Evolutionary conservation across 441 rosid genomes (phyloP), one percentile per base, ranked within the genome.

Genomic region (Viola pubescens): DNA sequence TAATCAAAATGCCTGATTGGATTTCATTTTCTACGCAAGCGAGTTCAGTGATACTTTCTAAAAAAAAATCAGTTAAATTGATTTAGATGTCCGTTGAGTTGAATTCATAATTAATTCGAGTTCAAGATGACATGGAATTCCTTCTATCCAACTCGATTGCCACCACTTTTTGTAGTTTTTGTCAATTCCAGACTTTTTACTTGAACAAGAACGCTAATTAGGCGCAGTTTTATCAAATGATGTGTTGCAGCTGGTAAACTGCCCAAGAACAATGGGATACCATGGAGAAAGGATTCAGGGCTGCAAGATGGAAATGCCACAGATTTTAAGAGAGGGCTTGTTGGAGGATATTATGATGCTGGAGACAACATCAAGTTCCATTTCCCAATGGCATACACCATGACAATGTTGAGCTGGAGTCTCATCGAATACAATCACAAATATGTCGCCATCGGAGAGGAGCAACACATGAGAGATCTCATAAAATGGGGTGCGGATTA

Each of bases 401-500:
- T 86, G 86, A 84, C 97, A 5, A 84, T 88, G 95, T 72, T 88
- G 12, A 90, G 97, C 69, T 90, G 96, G 97, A 90, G 97, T 64
- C 76, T 84, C 6, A 82, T 90, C 54, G 94, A 90, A 67, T 90
- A 90, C 77, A 70, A 53, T 6, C 84, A 86, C 59, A 90, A 90
- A 61, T 86, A 72, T 59, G 16, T 75, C 48, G 80, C 85, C 37
- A 78, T 81, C 69, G 64, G 65, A n/a, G 97, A 85, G 65, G 80
- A 80, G 62, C 62, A 79, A 50, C 95, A 90, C 52, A 63, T 75
- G 58, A 67, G 79, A 43, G 95, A 87, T 13, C 79, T 87, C 77
- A 81, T 87, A 59, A 81, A 76, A 54, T 85, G 91, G 94, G 95
- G 94, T 7, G 79, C 95, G 45, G 97, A 90, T 72, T 90, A 90